A percentile compares a stretch with the other conserved stretches of the same genome.
phyloP scores from a whole-genome alignment of 1,139 yeast species.

The Lodderomyces beijingensis region DNA sequence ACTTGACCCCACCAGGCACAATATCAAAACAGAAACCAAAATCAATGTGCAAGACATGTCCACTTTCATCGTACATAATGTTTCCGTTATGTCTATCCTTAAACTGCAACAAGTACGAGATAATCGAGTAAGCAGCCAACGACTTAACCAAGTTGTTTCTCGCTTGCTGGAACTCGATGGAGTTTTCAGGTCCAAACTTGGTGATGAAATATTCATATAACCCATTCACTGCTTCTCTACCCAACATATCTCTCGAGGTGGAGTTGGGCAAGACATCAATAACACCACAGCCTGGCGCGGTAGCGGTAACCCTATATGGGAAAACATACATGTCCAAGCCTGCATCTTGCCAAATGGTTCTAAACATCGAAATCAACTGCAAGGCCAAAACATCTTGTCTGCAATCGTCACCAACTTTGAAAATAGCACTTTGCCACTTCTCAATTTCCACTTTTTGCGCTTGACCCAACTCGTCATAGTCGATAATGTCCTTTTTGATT shows the following conservation, averaged over 20 bases:
- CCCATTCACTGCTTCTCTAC: conserved; percentile 98
- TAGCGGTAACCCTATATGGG: conserved; percentile 95
- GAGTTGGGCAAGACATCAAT: conserved; percentile 96
- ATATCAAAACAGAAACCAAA: conserved; percentile 98
- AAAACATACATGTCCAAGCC: conserved; percentile 89
- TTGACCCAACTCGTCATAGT: conserved; percentile 42
- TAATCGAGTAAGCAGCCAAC: conserved; percentile 92
- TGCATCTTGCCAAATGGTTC: conserved; percentile 82
- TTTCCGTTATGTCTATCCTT: conserved; percentile 99
- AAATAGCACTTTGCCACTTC: conserved; percentile 91
- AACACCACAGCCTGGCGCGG: conserved; percentile 99
- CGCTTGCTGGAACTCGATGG: conserved; percentile 86
- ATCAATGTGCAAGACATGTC: conserved; percentile 93
- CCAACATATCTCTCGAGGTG: conserved; percentile 95
- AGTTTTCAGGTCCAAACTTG: conserved; percentile 90
- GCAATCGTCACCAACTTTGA: conserved; percentile 99
- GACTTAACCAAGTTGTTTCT: conserved; percentile 90
- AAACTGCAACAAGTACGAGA: conserved; percentile 86
- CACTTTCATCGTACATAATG: conserved; percentile 95
- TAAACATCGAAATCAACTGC: conserved; percentile 86
- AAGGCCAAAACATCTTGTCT: conserved; percentile 95
- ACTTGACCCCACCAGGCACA: conserved; percentile 97
- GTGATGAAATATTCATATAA: conserved; percentile 87
- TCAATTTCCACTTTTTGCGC: conserved; percentile 37
- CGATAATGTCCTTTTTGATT: conserved; percentile 56